Percentiles rank a stretch among this genome's conserved stretches.
phyloP scores from a whole-genome alignment of 225 moss, liverwort and hornwort species.

The Lunularia cruciata region DNA sequence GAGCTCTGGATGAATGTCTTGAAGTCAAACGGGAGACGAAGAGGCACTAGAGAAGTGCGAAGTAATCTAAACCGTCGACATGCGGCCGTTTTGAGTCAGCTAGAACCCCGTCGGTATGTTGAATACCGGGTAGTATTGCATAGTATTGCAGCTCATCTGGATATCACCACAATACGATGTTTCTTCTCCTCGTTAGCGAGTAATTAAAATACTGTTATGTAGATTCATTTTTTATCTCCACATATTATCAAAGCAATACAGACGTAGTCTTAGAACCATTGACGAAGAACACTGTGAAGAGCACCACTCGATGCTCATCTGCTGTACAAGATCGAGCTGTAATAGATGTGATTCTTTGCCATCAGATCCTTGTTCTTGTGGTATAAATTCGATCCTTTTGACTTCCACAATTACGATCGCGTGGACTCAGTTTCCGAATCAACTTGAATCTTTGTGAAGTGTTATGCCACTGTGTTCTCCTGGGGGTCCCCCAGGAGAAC shows the following conservation, averaged over 20 bases:
- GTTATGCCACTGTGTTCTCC: too few species aligned
- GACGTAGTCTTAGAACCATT: conserved; percentile 16
- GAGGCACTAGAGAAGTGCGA: conserved; percentile 19
- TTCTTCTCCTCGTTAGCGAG: conserved; percentile 18
- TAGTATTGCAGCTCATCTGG: conserved; percentile 19
- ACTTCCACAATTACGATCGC: not conserved
- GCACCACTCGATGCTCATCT: conserved; percentile 23
- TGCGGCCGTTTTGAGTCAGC: not conserved
- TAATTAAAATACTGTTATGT: conserved; percentile 24
- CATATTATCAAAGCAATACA: conserved; percentile 20
- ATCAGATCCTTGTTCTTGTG: not conserved
- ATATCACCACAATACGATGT: conserved; percentile 3
- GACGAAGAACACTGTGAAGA: conserved; percentile 15
- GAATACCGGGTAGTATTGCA: conserved; percentile 17
- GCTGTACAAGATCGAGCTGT: conserved; percentile 27
- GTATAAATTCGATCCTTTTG: too few species aligned
- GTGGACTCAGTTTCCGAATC: not conserved
- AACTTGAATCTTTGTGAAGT: not conserved
- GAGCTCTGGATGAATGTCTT: conserved; percentile 3
- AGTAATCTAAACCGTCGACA: conserved; percentile 3
- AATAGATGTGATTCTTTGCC: conserved; percentile 25
- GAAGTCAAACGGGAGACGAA: not conserved
- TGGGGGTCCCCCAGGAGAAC: too few species aligned
- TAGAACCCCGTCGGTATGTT: conserved; percentile 5
- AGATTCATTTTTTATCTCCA: conserved; percentile 21